These are phyloP conservation scores for Kodamaea hsintzibuensis DNA, from an alignment of 805 yeast genomes.

Conservation along the genomic window DNA sequence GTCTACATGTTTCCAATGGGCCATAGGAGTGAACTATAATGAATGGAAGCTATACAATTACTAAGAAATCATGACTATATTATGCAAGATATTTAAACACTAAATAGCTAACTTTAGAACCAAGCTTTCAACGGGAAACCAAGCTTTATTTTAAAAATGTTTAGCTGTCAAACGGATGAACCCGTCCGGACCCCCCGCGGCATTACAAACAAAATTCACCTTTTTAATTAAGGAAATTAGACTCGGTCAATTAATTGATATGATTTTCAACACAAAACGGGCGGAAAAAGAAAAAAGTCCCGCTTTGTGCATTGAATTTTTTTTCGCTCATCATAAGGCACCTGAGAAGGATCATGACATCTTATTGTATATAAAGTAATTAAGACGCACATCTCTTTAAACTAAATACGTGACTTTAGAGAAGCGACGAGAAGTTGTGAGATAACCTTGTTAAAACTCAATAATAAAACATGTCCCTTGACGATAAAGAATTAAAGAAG, in stretches of 20 bases:
- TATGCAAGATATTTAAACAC: no score
- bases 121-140: neutral
- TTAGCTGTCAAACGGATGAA: neutral
- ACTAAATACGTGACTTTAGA: neutral
- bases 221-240: constrained; percentile 8
- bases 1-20: neutral
- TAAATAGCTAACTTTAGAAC: neutral
- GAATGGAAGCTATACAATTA: neutral
- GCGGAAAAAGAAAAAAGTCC: constrained; percentile 4
- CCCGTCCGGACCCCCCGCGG: neutral
- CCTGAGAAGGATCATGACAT: neutral
- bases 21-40: neutral
- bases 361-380: neutral
- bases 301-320: neutral
- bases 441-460: constrained; percentile 8
- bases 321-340: neutral
- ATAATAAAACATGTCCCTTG: neutral
- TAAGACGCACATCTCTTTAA: neutral
- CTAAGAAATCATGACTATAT: neutral
- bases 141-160: neutral
- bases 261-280: neutral
- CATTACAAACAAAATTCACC: neutral
- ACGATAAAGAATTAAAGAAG: constrained; percentile 20
- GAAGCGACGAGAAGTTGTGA: constrained; percentile 1
- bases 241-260: constrained; percentile 9